Base-by-base conservation (phyloP, 805 yeast species). In the Teunomyces panamensis region DNA sequence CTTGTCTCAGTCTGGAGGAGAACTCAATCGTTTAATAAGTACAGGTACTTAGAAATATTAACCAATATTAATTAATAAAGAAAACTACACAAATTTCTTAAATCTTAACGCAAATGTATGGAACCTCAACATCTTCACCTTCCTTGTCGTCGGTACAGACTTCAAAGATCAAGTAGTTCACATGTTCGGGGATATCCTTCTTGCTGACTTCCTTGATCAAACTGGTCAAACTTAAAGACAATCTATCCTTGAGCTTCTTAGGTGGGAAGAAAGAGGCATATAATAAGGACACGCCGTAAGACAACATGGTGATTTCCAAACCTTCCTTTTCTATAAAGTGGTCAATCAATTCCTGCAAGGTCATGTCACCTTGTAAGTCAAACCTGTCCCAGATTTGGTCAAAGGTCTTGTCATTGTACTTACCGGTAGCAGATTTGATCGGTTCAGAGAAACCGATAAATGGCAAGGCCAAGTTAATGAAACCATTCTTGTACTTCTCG, bases 401-500 rank as follows among this genome's bases (percentile, higher is more conserved):
- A 60, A 88, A 85, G 54, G 75, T 77, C 63, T 85, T 87, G 36
- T 72, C 77, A 59, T 90, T 90, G 69, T 90, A 91, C 63, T 85
- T 81, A 48, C 87, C 86, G 69, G 87, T 84, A 42, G 87, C 80
- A 33, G 97, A 89, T 42, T 84, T 85, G 59, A 94, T 83, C 45
- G 99, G 99, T 71, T 94, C 99, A 9, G 97, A 89, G 65, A 94
- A 94, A 6, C 96, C 98, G 63, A 94, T 83, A 75, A 94, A 94
- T 52, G 99, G 98, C 52, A 94, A 78, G 1, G 97, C 97, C 69
- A 94, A 74, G 64, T 89, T 89, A 52, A 89, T 79, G 59, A 90
- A 91, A 3, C 99, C 97, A 65, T 94, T 92, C 73, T 89, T 91
- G 71, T 84, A 91, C 55, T 84, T 83, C 64, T 91, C 97, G 56